phyloP scores from a whole-genome alignment of 169 alveolate genomes.

The Cryptosporidium felis region DNA sequence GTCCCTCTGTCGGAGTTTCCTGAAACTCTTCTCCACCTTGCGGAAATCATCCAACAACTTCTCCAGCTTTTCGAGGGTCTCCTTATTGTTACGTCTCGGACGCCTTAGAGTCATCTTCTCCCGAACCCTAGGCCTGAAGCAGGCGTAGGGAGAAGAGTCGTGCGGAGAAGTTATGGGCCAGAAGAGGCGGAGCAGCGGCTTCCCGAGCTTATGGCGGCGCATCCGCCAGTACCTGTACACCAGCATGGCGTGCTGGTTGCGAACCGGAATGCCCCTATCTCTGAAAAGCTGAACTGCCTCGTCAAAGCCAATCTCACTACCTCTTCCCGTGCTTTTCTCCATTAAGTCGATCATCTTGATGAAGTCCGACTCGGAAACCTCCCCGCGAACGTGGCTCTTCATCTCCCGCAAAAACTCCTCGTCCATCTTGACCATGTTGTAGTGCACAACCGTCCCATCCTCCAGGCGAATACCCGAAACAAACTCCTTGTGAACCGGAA shows the following conservation, averaged over 20 bases:
- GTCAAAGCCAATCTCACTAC: slow-evolving; percentile 49
- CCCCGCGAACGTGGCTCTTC: slow-evolving; percentile 25
- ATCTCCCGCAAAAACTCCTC: slow-evolving; percentile 77
- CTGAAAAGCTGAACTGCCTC: slow-evolving; percentile 73
- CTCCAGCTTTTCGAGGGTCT: slow-evolving; percentile 78
- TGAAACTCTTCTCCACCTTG: slow-evolving; percentile 79
- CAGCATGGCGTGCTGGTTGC: slow-evolving; percentile 57
- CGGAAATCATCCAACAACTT: slow-evolving; percentile 83
- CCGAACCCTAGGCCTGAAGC: slow-evolving; percentile 84
- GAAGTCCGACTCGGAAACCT: slow-evolving; percentile 38
- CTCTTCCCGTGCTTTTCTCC: slow-evolving; percentile 66
- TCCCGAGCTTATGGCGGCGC: slow-evolving; percentile 81
- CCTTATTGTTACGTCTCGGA: slow-evolving; percentile 82
- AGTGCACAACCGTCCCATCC: slow-evolving; percentile 80
- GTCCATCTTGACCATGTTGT: slow-evolving; percentile 80
- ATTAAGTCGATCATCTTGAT: slow-evolving; percentile 54
- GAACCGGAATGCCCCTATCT: slow-evolving; percentile 73
- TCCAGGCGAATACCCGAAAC: slow-evolving; percentile 81
- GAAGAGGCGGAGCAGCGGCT: slow-evolving; percentile 82
- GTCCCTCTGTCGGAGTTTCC: slow-evolving; percentile 85
- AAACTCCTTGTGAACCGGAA: slow-evolving; percentile 81
- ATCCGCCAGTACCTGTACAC: slow-evolving; percentile 79
- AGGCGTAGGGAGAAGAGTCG: slow-evolving; percentile 83
- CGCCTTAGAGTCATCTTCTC: slow-evolving; percentile 86
- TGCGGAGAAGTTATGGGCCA: slow-evolving; percentile 84